Percentiles rank a stretch among this genome's conserved stretches.
Conservation (phyloP, 116 monocot species). For the Zostera marina region DNA sequence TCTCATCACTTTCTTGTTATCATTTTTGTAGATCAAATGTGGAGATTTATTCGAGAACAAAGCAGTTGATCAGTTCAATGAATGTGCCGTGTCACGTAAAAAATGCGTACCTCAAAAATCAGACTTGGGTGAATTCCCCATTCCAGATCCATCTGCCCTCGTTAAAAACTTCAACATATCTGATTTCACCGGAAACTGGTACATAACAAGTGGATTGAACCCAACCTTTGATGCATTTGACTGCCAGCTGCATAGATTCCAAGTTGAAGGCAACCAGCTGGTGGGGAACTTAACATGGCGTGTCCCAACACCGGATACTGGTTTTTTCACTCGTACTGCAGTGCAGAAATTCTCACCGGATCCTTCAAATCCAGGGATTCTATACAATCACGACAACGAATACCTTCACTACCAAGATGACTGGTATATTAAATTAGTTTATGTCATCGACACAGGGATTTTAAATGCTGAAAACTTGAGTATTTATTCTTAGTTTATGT, state of each 20-base stretch:
- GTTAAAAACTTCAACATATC: slow-evolving; percentile 62
- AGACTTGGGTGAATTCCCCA: slow-evolving; percentile 77
- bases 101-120: slow-evolving; percentile 85
- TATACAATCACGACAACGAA: slow-evolving; percentile 96
- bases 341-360: slow-evolving; percentile 81
- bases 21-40: slow-evolving; percentile 60
- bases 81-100: slow-evolving; percentile 92
- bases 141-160: slow-evolving; percentile 52
- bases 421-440: slow-evolving; percentile 32
- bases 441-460: slow-evolving; percentile 27
- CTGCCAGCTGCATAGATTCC: slow-evolving; percentile 86
- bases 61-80: slow-evolving; percentile 88
- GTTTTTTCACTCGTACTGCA: slow-evolving; percentile 65
- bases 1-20: neutral
- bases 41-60: slow-evolving; percentile 88
- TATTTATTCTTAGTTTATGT: neutral
- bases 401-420: slow-evolving; percentile 98
- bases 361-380: slow-evolving; percentile 52
- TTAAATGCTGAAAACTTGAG: neutral
- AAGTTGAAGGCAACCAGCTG: slow-evolving; percentile 53
- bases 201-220: slow-evolving; percentile 79
- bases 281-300: slow-evolving; percentile 79
- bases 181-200: slow-evolving; percentile 92
- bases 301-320: slow-evolving; percentile 55
- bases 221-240: slow-evolving; percentile 86